Evolutionary conservation across 2,329 filamentous ascomycete genomes (phyloP).

Genomic region (Neopestalotiopsis clavispora): DNA sequence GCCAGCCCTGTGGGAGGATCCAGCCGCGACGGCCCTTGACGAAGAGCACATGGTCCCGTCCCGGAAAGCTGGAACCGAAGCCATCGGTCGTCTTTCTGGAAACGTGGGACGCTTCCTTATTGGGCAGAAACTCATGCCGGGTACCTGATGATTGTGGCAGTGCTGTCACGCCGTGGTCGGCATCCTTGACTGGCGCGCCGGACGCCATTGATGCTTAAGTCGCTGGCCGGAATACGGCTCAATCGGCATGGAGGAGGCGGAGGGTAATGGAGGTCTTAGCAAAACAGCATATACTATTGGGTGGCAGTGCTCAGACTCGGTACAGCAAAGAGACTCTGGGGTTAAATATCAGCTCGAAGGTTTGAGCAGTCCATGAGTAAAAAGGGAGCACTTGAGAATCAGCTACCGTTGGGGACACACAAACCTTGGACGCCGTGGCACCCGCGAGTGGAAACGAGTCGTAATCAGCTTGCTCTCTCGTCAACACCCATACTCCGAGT

Average conservation of each 20-base stretch:
- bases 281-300: neutral
- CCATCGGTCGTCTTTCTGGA: neutral
- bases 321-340: neutral
- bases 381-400: neutral
- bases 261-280: neutral
- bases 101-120: neutral
- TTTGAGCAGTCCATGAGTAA: neutral
- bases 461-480: neutral
- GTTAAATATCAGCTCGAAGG: neutral
- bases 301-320: neutral
- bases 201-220: neutral
- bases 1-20: neutral
- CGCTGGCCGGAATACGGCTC: neutral
- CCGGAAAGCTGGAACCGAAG: conserved; percentile 1
- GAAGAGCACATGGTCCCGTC: neutral
- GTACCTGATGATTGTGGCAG: conserved; percentile 6
- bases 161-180: neutral
- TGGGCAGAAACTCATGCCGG: neutral
- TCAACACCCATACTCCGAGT: neutral
- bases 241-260: neutral
- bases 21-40: conserved; percentile 7
- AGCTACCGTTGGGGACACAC: neutral
- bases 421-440: neutral
- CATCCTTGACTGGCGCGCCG: neutral
- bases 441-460: neutral